Conservation (phyloP, 345 rosid genomes). For the Erysimum cheiranthoides region DNA sequence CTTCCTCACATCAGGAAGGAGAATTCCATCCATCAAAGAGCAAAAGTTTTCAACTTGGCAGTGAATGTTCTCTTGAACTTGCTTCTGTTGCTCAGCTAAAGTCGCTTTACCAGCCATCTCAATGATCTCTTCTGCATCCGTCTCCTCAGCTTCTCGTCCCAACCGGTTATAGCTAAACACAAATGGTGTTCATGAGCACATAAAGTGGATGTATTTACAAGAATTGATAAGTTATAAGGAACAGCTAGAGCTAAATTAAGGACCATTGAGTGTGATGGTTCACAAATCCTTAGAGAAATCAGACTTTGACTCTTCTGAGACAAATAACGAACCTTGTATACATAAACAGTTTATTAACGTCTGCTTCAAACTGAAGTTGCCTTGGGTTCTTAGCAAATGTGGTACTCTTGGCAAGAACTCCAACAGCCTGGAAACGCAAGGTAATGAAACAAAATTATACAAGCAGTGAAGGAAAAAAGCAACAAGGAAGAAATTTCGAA, state of each 20-base stretch:
- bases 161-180: constrained; percentile 74
- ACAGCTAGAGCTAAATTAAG: constrained; percentile 5
- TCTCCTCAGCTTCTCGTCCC: constrained; percentile 76
- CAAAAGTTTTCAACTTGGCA: constrained; percentile 67
- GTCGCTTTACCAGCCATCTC: constrained; percentile 83
- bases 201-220: neutral
- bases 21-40: constrained; percentile 69
- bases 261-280: neutral
- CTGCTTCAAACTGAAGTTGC: constrained; percentile 83
- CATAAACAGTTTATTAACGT: constrained; percentile 78
- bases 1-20: constrained; percentile 54
- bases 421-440: constrained; percentile 63
- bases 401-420: constrained; percentile 68
- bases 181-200: neutral
- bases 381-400: constrained; percentile 80
- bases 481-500: neutral
- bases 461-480: neutral
- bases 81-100: constrained; percentile 75
- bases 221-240: neutral
- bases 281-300: neutral
- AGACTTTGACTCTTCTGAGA: neutral
- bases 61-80: constrained; percentile 84
- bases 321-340: constrained; percentile 68
- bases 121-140: constrained; percentile 86
- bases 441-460: constrained; percentile 33